Evolutionary conservation across 345 rosid genomes (phyloP).

Genomic region (Eucalyptus globulus): DNA sequence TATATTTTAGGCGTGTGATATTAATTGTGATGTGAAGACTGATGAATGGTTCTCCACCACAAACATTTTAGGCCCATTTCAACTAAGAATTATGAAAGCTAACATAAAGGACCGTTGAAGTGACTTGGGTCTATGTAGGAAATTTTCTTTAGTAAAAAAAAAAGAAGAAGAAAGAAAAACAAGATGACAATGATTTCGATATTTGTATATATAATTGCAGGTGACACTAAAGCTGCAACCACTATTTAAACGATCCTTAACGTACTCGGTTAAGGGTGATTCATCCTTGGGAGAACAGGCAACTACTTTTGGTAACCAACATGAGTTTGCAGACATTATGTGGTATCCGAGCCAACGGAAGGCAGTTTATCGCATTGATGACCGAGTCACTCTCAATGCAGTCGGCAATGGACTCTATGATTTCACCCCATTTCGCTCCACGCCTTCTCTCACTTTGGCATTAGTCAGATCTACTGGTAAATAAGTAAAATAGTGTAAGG

Average conservation of each 20-base stretch:
- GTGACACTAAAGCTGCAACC: slow-evolving; percentile 53
- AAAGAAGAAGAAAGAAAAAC: no score
- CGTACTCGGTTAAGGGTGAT: slow-evolving; percentile 21
- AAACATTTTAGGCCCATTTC: no score
- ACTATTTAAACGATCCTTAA: slow-evolving; percentile 57
- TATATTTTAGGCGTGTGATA: no score
- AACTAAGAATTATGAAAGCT: background rate
- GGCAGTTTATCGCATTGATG: slow-evolving; percentile 48
- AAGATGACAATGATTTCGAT: background rate
- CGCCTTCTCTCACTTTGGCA: slow-evolving; percentile 15
- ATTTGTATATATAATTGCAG: slow-evolving; percentile 9
- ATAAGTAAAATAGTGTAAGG: background rate
- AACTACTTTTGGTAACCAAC: slow-evolving; percentile 28
- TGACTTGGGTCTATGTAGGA: background rate
- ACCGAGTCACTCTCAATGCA: slow-evolving; percentile 29
- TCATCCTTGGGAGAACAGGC: slow-evolving; percentile 30
- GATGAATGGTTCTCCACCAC: no score
- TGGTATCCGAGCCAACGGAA: slow-evolving; percentile 68
- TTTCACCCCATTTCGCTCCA: slow-evolving; percentile 42
- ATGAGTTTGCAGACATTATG: slow-evolving; percentile 58
- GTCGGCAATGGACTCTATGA: slow-evolving; percentile 48
- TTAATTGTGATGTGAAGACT: no score
- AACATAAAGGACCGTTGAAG: background rate
- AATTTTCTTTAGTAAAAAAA: background rate
- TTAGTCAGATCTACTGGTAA: slow-evolving; percentile 40